Base-by-base conservation (phyloP, 768 basidiomycete species). In the Mycena indigotica region DNA sequence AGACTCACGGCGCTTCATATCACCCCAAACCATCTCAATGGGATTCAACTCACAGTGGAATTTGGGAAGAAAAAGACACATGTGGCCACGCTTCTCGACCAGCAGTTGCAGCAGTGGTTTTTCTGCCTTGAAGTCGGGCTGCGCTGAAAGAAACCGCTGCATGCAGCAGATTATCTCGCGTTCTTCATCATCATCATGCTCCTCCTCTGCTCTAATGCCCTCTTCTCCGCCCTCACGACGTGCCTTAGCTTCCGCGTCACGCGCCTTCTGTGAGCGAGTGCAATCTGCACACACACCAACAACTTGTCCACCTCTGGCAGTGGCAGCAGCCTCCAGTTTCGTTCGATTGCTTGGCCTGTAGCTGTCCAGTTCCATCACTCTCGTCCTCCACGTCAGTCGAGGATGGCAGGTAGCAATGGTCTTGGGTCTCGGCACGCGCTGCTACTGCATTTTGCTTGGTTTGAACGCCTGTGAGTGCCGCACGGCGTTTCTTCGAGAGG, bases 21-120 rank as follows among this genome's bases (percentile, higher is more conserved):
- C 54, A 4, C 65, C 69, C 72, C 72, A 73, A 21, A 57, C 64
- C 62, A 66, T 66, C 55, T 73, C 70, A 28, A 73, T 73, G 17
- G 68, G 57, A 50, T 58, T 58, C 1, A 58, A 49, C 52, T 58
- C 56, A 32, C 56, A 58, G 40, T 58, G 56, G 26, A 58, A 58
- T 35, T 51, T 50, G 10, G 55, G 52, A 17, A 58, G 57, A 23
- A 58, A 58, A 24, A 71, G 49, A 32, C 60, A 64, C 3, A 56
- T 54, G 57, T 70, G 65, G 12, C 72, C 70, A 25, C 58, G 49
- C 24, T 60, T 61, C 46, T 68, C 60, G 19, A 67, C 62, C 25
- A 65, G 16, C 8, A 57, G 6, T 52, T 67, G 66, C 17, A 68
- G 19, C 5, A 64, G 30, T 13, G 66, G 62, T 30, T 65, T 68